Conservation (phyloP, 192 early-diverging fungal genomes). For the Entomortierella parvispora region DNA sequence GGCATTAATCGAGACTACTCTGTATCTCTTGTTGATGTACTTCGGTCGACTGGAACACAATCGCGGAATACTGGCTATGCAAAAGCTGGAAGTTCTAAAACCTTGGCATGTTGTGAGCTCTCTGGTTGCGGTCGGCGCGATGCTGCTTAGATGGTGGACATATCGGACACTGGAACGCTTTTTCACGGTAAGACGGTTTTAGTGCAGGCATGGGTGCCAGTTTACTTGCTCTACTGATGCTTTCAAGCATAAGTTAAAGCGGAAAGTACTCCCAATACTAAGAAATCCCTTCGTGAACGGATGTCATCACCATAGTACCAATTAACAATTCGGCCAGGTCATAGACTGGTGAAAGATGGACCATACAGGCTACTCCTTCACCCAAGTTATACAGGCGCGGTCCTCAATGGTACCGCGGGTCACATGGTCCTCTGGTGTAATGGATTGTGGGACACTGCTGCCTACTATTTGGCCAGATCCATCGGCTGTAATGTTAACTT, state of each 20-base stretch:
- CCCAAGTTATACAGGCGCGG: slow-evolving; percentile 18
- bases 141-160: neutral
- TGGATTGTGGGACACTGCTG: slow-evolving; percentile 7
- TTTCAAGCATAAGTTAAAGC: too few relatives aligned
- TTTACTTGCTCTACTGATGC: too few relatives aligned
- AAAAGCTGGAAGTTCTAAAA: neutral
- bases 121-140: neutral
- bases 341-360: slow-evolving; percentile 9
- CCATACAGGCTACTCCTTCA: slow-evolving; percentile 24
- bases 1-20: neutral
- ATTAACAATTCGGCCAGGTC: slow-evolving; percentile 14
- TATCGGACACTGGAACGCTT: neutral
- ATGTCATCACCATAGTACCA: slow-evolving; percentile 9
- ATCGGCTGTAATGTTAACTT: neutral
- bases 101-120: neutral
- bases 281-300: neutral
- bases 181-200: slow-evolving; percentile 1
- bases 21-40: neutral
- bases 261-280: neutral
- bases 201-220: neutral
- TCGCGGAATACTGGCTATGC: neutral
- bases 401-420: neutral
- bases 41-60: neutral
- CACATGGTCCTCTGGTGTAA: slow-evolving; percentile 4
- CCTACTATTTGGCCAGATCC: neutral